Base-by-base conservation (phyloP, 1,139 yeast species). In the Diutina scorzettiae region DNA sequence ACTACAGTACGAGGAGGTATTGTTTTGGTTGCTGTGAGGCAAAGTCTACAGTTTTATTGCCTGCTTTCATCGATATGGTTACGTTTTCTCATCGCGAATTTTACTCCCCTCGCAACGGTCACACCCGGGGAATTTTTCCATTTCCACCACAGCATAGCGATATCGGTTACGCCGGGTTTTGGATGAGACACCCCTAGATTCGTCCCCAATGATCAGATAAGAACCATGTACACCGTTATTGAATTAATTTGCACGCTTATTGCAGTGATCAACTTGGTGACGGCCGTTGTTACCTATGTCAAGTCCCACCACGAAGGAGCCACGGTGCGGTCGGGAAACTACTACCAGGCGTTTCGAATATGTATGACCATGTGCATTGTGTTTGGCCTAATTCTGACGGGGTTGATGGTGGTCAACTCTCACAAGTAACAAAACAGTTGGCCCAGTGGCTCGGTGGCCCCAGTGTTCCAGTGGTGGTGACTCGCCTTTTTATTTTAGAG, bases 201-300 rank as follows among this genome's bases (percentile, higher is more conserved):
- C 30, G 4, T 19, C 33, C n/a, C 33, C 33, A 17, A 34, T 21
- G 14, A 34, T 34, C 28, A 23, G n/a, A 21, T 6, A 8, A 23
- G 25, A 34, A 23, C 39, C 39, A 34, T 34, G 39, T 34, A 34
- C 39, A 34, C 39, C 39, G 25, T 27, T 28, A 19, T 27, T 28
- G 31, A 57, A 47, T 48, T 53, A 24, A 43, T 56, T 27, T 53
- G 50, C 43, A 51, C 61, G 14, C 45, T 57, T 37, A 49, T 56
- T 21, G 51, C 62, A 20, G 43, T 51, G 34, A 44, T 56, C 41
- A 57, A 57, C 46, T 45, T 56, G 18, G 40, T 44, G 36, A 51
- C 58, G 0, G 54, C 59, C 8, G 39, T 50, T 11, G 44, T 56
- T 34, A 51, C 56, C 25, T 57, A 56, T 47, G 30, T 45, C 37